A percentile compares a stretch with the other conserved stretches of the same genome.
phyloP scores from a whole-genome alignment of 805 yeast species.

The Candida caryicola region DNA sequence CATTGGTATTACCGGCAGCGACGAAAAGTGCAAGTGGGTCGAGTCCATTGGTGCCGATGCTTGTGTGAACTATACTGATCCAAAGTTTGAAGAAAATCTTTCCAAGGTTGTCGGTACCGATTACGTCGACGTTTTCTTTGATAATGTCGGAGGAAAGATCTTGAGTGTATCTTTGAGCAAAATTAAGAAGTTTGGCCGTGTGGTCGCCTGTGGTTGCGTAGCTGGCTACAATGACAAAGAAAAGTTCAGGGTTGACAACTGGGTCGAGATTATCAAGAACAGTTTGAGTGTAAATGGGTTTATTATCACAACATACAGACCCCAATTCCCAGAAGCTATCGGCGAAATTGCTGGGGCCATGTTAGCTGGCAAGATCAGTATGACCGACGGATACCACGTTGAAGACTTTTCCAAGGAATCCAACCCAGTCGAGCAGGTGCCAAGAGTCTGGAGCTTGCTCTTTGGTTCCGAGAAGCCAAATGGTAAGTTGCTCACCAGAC shows the following conservation, averaged over 20 bases:
- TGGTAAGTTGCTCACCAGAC: slow-evolving; percentile 52
- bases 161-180: slow-evolving; percentile 43
- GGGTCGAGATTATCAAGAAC: slow-evolving; percentile 45
- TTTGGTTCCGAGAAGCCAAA: slow-evolving; percentile 43
- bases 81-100: slow-evolving; percentile 24
- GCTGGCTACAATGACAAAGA: slow-evolving; percentile 50
- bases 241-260: slow-evolving; percentile 36
- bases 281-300: slow-evolving; percentile 55
- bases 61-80: slow-evolving; percentile 52
- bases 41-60: slow-evolving; percentile 54
- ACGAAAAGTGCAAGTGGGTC: slow-evolving; percentile 51
- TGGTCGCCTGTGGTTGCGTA: slow-evolving; percentile 63
- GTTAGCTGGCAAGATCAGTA: slow-evolving; percentile 39
- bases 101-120: slow-evolving; percentile 40
- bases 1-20: slow-evolving; percentile 63
- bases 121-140: slow-evolving; percentile 53
- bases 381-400: slow-evolving; percentile 12
- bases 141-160: slow-evolving; percentile 63
- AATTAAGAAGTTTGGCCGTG: slow-evolving; percentile 39
- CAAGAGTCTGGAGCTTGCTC: slow-evolving; percentile 45
- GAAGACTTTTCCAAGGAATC: slow-evolving; percentile 12
- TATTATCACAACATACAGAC: slow-evolving; percentile 44
- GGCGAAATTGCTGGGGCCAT: slow-evolving; percentile 34
- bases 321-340: slow-evolving; percentile 37
- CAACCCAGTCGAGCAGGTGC: slow-evolving; percentile 39